These are phyloP conservation scores for Phytopythium litorale DNA, from an alignment of 352 stramenopile species.

Conservation along the genomic window DNA sequence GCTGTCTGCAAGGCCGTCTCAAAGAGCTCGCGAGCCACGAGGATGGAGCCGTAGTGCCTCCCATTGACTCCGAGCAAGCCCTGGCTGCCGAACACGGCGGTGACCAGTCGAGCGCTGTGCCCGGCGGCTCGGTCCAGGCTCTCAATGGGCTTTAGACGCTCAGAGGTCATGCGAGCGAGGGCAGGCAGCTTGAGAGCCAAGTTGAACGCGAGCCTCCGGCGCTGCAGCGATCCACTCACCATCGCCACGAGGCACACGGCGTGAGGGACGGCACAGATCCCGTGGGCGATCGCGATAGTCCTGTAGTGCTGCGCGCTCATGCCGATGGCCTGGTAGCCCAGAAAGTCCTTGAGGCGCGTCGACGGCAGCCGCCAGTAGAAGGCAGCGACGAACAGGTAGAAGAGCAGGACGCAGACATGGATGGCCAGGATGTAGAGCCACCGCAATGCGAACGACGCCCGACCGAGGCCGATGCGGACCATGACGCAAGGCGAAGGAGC, in stretches of 20 bases:
- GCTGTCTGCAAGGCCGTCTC: constrained; percentile 3
- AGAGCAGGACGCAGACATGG: not conserved
- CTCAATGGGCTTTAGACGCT: not conserved
- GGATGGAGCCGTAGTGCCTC: not conserved
- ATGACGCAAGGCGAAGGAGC: not conserved
- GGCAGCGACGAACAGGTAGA: not conserved
- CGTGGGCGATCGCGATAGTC: constrained; percentile 18
- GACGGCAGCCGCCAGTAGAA: not conserved
- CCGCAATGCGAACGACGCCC: constrained; percentile 9
- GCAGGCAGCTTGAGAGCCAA: not conserved
- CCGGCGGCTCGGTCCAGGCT: not conserved
- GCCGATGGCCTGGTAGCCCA: constrained; percentile 22
- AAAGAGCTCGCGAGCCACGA: not conserved
- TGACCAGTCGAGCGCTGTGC: not conserved
- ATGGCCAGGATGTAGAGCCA: constrained; percentile 14
- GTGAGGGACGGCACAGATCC: constrained; percentile 15
- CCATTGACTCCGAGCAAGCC: constrained; percentile 1
- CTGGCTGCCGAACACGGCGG: constrained; percentile 14
- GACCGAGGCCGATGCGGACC: not conserved
- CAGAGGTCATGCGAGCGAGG: not conserved
- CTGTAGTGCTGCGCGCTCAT: constrained; percentile 16
- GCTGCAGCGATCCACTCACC: constrained; percentile 5
- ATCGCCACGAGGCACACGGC: constrained; percentile 17
- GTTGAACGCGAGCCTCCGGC: constrained; percentile 10
- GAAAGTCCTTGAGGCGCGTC: constrained; percentile 1